Evolutionary conservation across 495 filamentous ascomycete species (phyloP).

Genomic region (Penicillium verhagenii): DNA sequence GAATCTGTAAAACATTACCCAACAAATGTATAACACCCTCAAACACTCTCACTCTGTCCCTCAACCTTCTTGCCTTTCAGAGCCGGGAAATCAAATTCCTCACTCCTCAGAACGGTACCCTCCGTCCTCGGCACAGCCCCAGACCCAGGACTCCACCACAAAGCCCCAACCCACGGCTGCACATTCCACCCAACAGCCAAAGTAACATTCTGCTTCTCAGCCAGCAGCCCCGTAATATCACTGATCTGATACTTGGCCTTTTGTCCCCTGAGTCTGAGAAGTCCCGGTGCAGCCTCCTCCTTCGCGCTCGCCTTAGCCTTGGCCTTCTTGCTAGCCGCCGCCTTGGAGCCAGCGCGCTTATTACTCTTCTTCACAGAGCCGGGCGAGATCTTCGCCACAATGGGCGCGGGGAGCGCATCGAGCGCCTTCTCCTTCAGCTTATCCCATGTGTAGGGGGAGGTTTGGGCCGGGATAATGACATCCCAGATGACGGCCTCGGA

Average conservation of each 20-base stretch:
- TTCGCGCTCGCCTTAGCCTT: constrained; percentile 21
- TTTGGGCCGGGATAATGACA: constrained; percentile 76
- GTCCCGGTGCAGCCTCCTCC: constrained; percentile 45
- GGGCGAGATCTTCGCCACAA: constrained; percentile 20
- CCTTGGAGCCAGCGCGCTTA: constrained; percentile 16
- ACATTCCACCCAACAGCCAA: constrained; percentile 89
- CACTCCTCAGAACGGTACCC: constrained; percentile 66
- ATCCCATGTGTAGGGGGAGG: constrained; percentile 52
- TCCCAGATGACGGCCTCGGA: constrained; percentile 93
- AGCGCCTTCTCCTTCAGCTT: constrained; percentile 29
- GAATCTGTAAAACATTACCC: too few relatives aligned
- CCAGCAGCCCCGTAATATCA: constrained; percentile 74
- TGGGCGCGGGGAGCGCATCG: constrained; percentile 6
- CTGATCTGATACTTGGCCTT: constrained; percentile 93
- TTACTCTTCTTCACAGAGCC: constrained; percentile 2
- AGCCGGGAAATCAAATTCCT: constrained; percentile 69
- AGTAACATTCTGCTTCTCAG: constrained; percentile 67
- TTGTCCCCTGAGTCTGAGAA: constrained; percentile 72
- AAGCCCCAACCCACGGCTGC: constrained; percentile 90
- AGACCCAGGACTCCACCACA: constrained; percentile 69
- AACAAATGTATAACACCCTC: background rate
- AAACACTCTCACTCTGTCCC: constrained; percentile 5
- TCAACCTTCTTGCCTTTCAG: constrained; percentile 54
- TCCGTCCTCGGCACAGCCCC: constrained; percentile 53
- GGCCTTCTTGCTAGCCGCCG: constrained; percentile 16